Percentiles rank a stretch among this genome's conserved stretches.
Conservation (phyloP, 768 basidiomycete species). For the Amanita phalloides region DNA sequence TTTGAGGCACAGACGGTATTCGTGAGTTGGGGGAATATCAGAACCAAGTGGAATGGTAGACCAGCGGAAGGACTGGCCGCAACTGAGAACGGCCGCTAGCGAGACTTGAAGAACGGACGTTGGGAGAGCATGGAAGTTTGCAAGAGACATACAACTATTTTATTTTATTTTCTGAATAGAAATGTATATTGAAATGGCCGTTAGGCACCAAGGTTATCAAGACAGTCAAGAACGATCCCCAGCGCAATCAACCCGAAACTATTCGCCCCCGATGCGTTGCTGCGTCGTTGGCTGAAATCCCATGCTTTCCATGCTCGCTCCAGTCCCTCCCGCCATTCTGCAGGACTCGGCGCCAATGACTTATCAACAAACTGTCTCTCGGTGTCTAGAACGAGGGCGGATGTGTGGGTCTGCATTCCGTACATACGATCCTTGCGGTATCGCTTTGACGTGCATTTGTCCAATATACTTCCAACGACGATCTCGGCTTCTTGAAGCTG, state of each 20-base stretch:
- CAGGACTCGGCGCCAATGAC: constrained; percentile 14
- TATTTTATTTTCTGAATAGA: too few relatives aligned
- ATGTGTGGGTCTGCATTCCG: constrained; percentile 50
- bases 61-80: constrained; percentile 87
- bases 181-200: too few relatives aligned
- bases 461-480: constrained; percentile 64
- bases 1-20: constrained; percentile 70
- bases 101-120: constrained; percentile 61
- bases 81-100: constrained; percentile 68
- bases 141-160: constrained; percentile 9
- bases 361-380: constrained; percentile 24
- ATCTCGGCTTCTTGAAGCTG: constrained; percentile 64
- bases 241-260: constrained; percentile 66
- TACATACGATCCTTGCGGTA: constrained; percentile 49
- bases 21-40: constrained; percentile 17
- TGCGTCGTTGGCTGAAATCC: constrained; percentile 37
- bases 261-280: constrained; percentile 34
- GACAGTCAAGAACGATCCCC: constrained; percentile 44
- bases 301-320: constrained; percentile 56
- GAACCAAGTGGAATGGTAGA: constrained; percentile 32
- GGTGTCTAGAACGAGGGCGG: constrained; percentile 39
- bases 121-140: constrained; percentile 48
- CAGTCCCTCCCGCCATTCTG: constrained; percentile 28
- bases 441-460: constrained; percentile 51
- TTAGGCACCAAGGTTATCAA: constrained; percentile 24